Evolutionary conservation across 1,284 basidiomycete genomes (phyloP), one percentile per base, ranked within the genome.

Genomic region (Hortiboletus rubellus): DNA sequence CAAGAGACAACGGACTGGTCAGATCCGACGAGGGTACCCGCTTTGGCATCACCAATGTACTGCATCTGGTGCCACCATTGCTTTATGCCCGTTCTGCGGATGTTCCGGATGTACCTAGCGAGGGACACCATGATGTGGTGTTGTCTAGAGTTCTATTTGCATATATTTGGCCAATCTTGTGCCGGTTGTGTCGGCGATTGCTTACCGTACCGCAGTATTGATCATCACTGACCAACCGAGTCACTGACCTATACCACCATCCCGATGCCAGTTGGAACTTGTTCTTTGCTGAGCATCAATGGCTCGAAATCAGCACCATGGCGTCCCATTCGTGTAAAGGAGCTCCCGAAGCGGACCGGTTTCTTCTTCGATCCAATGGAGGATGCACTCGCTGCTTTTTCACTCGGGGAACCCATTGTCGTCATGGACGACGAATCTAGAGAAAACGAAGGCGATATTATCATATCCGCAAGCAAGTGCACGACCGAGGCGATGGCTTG

Each of bases 401-500:
- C 76, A 17, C 77, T 80, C 9, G 96, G 96, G 8, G 92, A 97
- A 71, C 94, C 98, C 61, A 82, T 98, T 50, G 89, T 97, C 3
- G 95, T 97, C 17, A 94, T 97, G 88, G 95, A 98, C 72, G 95
- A 97, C 74, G 91, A 96, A 74, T 80, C 82, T 62, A 79, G 96
- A 61, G 95, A 98, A 78, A 98, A 97, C 71, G 95, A 98, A 72
- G 95, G 95, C 3, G 95, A 98, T 74, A 76, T 98, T 59, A 92
- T 97, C 69, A 88, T 94, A 67, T 85, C 95, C 15, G 95, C 85
- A 1, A 80, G 80, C 43, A 83, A 86, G 57, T 86, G 92, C 63
- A 94, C 94, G 22, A 93, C 93, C 0, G 91, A 97, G 75, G 93
- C 96, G 68, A 98, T 99, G 96, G 97, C 97, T 1, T 99, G 94